A percentile compares a stretch with the other conserved stretches of the same genome.
phyloP scores from a whole-genome alignment of 495 filamentous ascomycete genomes.

The Friedmanniomyces endolithicus region DNA sequence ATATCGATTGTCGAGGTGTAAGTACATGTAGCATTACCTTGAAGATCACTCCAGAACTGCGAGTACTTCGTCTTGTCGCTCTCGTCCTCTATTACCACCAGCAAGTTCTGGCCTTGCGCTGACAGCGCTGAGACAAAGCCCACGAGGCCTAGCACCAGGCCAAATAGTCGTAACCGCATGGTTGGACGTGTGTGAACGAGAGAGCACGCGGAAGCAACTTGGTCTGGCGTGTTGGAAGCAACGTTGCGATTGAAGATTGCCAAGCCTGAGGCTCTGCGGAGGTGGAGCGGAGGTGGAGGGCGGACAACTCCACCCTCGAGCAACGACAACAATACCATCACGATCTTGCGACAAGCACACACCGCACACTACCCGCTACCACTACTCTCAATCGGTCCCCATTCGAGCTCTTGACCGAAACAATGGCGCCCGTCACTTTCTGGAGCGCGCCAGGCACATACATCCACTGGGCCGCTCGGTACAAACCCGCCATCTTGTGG shows the following conservation, averaged over 20 bases:
- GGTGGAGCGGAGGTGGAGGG: neutral
- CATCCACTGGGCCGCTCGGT: constrained; percentile 71
- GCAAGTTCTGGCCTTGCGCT: constrained; percentile 63
- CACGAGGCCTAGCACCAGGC: constrained; percentile 51
- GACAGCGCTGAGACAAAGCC: constrained; percentile 62
- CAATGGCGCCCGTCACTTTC: constrained; percentile 52
- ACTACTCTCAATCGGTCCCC: neutral
- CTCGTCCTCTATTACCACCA: constrained; percentile 77
- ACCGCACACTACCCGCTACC: neutral
- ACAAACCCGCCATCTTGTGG: constrained; percentile 81
- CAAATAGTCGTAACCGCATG: constrained; percentile 68
- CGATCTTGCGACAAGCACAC: neutral
- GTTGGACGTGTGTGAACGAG: constrained; percentile 17
- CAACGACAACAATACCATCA: neutral
- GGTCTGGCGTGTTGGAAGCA: neutral
- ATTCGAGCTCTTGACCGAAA: neutral
- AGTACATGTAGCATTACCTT: constrained; percentile 41
- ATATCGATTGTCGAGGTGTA: neutral
- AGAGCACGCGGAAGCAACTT: constrained; percentile 10
- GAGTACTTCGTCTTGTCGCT: constrained; percentile 68
- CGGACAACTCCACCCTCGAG: neutral
- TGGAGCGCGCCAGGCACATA: constrained; percentile 70
- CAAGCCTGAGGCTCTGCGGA: constrained; percentile 13
- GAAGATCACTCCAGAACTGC: constrained; percentile 67
- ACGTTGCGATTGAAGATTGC: neutral